Conservation (phyloP, 108 stramenopile species). For the Pseudonitzschia multistriata region DNA sequence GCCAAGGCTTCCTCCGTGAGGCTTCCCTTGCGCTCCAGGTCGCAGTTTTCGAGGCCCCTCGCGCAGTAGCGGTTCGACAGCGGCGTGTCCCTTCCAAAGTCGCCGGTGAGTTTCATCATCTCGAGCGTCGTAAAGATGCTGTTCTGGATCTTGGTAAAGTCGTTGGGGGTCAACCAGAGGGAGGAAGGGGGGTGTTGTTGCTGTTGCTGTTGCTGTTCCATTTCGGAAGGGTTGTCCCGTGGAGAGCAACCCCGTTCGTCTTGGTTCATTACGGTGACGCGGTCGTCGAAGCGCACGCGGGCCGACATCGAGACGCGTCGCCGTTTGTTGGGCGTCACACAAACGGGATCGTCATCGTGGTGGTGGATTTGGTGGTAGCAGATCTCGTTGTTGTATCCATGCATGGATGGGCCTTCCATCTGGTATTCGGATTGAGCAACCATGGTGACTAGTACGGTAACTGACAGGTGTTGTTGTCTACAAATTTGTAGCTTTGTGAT, state of each 20-base stretch:
- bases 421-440: neutral
- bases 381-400: neutral
- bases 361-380: neutral
- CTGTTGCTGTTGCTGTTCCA: neutral
- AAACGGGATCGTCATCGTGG: neutral
- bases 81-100: neutral
- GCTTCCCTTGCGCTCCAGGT: neutral
- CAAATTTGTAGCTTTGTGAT: neutral
- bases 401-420: neutral
- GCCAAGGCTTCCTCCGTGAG: neutral
- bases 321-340: neutral
- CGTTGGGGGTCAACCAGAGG: neutral
- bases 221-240: neutral
- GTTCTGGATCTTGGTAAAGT: neutral
- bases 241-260: neutral
- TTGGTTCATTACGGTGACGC: neutral
- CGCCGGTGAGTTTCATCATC: neutral
- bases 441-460: neutral
- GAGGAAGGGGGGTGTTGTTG: neutral
- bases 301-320: neutral
- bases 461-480: neutral
- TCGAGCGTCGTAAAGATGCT: neutral
- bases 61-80: conserved; percentile 1
- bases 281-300: neutral
- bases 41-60: neutral